Evolutionary conservation across 2,329 filamentous ascomycete species (phyloP).

Genomic region (Claviceps sp.): DNA sequence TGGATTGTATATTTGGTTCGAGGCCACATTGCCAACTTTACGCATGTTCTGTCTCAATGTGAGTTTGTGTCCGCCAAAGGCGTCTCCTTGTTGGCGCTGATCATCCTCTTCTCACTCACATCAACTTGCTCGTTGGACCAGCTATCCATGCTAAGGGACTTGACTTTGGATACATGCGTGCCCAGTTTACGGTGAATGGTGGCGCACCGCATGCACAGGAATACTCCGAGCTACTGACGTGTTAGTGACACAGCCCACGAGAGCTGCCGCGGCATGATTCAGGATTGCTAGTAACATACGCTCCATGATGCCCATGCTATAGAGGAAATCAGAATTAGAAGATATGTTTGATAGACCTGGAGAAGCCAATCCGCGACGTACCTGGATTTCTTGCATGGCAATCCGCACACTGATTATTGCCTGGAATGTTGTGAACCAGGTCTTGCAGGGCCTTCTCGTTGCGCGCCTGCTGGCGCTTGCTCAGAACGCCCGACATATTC

Average conservation of each 20-base stretch:
- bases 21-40: slow-evolving; percentile 70
- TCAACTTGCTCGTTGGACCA: slow-evolving; percentile 96
- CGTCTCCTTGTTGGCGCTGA: not conserved
- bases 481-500: slow-evolving; percentile 59
- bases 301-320: slow-evolving; percentile 94
- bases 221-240: slow-evolving; percentile 65
- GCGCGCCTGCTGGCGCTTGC: slow-evolving; percentile 94
- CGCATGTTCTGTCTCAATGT: slow-evolving; percentile 64
- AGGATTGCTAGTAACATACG: slow-evolving; percentile 32
- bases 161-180: slow-evolving; percentile 97
- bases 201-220: slow-evolving; percentile 95
- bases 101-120: slow-evolving; percentile 35
- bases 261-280: not conserved
- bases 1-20: slow-evolving; percentile 84
- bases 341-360: not conserved
- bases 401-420: slow-evolving; percentile 90
- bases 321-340: slow-evolving; percentile 15
- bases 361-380: slow-evolving; percentile 28
- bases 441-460: slow-evolving; percentile 90
- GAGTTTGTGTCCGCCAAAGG: not conserved
- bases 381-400: slow-evolving; percentile 86
- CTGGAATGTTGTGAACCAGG: slow-evolving; percentile 66
- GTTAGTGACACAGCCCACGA: slow-evolving; percentile 2
- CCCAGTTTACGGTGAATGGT: slow-evolving; percentile 91
- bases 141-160: slow-evolving; percentile 95